Evolutionary conservation across 2,329 filamentous ascomycete genomes (phyloP).

Genomic region (Piedraia hortae): DNA sequence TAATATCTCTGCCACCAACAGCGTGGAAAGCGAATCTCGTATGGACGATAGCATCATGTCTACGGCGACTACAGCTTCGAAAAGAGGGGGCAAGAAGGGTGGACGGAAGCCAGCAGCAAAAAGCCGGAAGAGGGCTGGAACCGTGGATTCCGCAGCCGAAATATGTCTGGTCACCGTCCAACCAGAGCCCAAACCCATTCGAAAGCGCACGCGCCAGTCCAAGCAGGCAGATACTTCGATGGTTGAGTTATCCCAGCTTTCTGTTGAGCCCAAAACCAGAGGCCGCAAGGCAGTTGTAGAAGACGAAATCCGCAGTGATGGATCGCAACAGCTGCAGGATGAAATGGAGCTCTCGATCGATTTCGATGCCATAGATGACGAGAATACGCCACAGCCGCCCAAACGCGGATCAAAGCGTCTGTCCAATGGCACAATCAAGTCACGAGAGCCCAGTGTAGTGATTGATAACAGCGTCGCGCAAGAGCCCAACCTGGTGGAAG

Average conservation of each 20-base stretch:
- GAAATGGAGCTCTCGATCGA: constrained; percentile 11
- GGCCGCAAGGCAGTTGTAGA: constrained; percentile 4
- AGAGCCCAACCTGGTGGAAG: constrained; percentile 12
- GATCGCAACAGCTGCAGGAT: constrained; percentile 9
- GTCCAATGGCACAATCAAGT: constrained; percentile 13
- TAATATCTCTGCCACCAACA: constrained; percentile 7
- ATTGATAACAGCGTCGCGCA: constrained; percentile 5
- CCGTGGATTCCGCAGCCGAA: constrained; percentile 1
- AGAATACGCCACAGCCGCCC: constrained; percentile 7
- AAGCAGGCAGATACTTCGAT: constrained; percentile 10
- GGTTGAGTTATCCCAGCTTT: constrained; percentile 6
- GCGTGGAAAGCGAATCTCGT: constrained; percentile 1
- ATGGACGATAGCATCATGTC: constrained; percentile 26
- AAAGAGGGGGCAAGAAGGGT: constrained; percentile 11
- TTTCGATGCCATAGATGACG: constrained; percentile 5
- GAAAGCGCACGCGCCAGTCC: constrained; percentile 4
- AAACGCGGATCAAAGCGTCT: constrained; percentile 14
- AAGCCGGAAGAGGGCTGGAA: constrained; percentile 8
- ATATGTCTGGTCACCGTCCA: constrained; percentile 1
- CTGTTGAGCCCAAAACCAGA: constrained; percentile 8
- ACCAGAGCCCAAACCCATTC: constrained; percentile 5
- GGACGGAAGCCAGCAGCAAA: constrained; percentile 19
- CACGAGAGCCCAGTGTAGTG: constrained; percentile 5
- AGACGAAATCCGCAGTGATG: constrained; percentile 5
- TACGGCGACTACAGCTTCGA: constrained; percentile 15